Evolutionary conservation across 768 basidiomycete genomes (phyloP), one percentile per base, ranked within the genome.

Genomic region (Melanogaster broomeanus): DNA sequence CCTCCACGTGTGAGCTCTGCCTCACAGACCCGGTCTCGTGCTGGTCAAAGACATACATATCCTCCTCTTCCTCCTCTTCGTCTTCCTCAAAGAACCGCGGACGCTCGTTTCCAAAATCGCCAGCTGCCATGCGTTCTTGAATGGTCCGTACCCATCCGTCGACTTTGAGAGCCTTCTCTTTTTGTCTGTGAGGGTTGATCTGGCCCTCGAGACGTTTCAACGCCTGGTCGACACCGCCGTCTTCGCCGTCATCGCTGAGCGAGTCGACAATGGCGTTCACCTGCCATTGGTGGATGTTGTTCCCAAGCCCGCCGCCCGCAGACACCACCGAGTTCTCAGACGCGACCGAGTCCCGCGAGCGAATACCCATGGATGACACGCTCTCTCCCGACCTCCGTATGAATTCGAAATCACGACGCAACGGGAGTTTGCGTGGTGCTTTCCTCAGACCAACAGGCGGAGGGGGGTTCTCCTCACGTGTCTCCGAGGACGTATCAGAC

Each of bases 141-240:
- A 92, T 85, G 11, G 79, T 80, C 55, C 80, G 79, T 42, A 92
- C 83, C 91, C 91, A 93, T 3, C 83, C 82, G 63, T 93, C 85
- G 4, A 94, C 89, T 65, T 92, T 91, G 42, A 77, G 77, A 31
- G 79, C 80, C 60, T 86, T 90, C 58, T 84, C 87, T 56, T 82
- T 75, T 63, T 87, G 82, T 61, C 81, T 79, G 53, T 83, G 74
- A 0, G 80, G 80, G 65, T 92, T 91, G 48, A 94, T 89, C 64
- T 92, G 84, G 0, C 93, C 94, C 67, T 96, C 93, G 34, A 97
- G 77, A 12, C 88, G 75, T 21, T 80, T 75, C 55, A 97, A 66
- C 16, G 94, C 93, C 7, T 84, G 88, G 28, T 93, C 91, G 16
- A 90, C 87, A 59, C 90, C 92, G 2, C 91, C 91, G 16, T 71